Evolutionary conservation across 2,329 filamentous ascomycete genomes (phyloP).

Genomic region (Colletotrichum lindemuthianum): DNA sequence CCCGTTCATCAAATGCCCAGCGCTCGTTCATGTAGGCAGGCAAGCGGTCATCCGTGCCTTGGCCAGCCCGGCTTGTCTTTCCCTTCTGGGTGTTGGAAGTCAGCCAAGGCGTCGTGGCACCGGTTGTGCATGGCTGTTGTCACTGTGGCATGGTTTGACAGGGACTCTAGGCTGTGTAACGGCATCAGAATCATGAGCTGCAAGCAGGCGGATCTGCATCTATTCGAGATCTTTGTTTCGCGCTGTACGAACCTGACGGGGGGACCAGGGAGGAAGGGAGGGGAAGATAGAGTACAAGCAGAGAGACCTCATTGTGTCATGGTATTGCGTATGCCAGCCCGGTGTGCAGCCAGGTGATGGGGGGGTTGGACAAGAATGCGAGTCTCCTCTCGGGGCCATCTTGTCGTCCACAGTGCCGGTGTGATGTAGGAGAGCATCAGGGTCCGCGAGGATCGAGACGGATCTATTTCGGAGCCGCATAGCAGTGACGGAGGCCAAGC

Average conservation of each 20-base stretch:
- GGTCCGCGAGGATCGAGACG: conserved; percentile 14
- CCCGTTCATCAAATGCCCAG: conserved; percentile 5
- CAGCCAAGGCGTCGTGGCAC: conserved; percentile 17
- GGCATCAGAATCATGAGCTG: conserved; percentile 34
- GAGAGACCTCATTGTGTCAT: neutral
- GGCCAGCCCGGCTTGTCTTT: conserved; percentile 20
- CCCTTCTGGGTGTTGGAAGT: conserved; percentile 3
- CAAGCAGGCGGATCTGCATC: conserved; percentile 39
- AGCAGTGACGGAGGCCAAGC: conserved; percentile 13
- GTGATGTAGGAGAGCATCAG: conserved; percentile 11
- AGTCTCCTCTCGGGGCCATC: conserved; percentile 9
- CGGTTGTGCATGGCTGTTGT: conserved; percentile 28
- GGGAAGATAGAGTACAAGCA: neutral
- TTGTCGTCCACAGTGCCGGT: neutral
- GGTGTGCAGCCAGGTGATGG: conserved; percentile 1
- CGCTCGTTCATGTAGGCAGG: conserved; percentile 19
- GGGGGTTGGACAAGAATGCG: conserved; percentile 8
- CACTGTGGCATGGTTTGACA: conserved; percentile 32
- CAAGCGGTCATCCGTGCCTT: conserved; percentile 16
- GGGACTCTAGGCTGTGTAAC: conserved; percentile 27
- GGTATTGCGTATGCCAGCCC: neutral
- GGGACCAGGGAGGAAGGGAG: conserved; percentile 8
- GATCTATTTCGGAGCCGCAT: neutral
- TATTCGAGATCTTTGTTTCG: conserved; percentile 41
- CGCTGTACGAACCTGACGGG: conserved; percentile 13